Evolutionary conservation across 2,329 filamentous ascomycete genomes (phyloP).

Genomic region (Aureobasidium sp.): DNA sequence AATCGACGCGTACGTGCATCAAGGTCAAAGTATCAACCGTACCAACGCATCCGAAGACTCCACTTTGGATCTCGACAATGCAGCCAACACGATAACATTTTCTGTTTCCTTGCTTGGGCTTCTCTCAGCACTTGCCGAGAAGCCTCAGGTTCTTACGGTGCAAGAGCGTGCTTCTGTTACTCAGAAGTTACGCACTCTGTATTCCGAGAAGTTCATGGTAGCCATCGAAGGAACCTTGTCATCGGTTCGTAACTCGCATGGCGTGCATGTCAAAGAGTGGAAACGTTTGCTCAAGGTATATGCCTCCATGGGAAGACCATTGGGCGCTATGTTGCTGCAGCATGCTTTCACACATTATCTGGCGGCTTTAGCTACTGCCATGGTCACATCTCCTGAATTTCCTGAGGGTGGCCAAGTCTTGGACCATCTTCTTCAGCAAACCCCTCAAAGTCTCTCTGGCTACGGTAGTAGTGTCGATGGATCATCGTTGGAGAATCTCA

Average conservation of each 20-base stretch:
- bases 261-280: slow-evolving; percentile 71
- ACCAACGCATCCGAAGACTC: not conserved
- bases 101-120: slow-evolving; percentile 85
- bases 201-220: slow-evolving; percentile 79
- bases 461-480: not conserved
- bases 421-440: slow-evolving; percentile 41
- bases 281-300: slow-evolving; percentile 79
- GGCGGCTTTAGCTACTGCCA: slow-evolving; percentile 65
- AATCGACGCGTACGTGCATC: slow-evolving; percentile 36
- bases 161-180: slow-evolving; percentile 66
- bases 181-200: slow-evolving; percentile 59
- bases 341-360: slow-evolving; percentile 81
- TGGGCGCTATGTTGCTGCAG: slow-evolving; percentile 87
- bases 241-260: slow-evolving; percentile 72
- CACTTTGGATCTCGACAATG: slow-evolving; percentile 39
- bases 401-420: slow-evolving; percentile 58
- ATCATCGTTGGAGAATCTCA: slow-evolving; percentile 44
- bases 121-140: slow-evolving; percentile 68
- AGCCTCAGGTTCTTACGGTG: slow-evolving; percentile 72
- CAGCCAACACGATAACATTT: slow-evolving; percentile 54
- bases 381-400: slow-evolving; percentile 53
- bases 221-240: slow-evolving; percentile 85
- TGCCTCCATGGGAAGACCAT: slow-evolving; percentile 64
- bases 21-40: not conserved
- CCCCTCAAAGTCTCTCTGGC: not conserved